These are phyloP conservation scores for Candida coleopterorum DNA, from an alignment of 805 yeast genomes.

Conservation along the genomic window DNA sequence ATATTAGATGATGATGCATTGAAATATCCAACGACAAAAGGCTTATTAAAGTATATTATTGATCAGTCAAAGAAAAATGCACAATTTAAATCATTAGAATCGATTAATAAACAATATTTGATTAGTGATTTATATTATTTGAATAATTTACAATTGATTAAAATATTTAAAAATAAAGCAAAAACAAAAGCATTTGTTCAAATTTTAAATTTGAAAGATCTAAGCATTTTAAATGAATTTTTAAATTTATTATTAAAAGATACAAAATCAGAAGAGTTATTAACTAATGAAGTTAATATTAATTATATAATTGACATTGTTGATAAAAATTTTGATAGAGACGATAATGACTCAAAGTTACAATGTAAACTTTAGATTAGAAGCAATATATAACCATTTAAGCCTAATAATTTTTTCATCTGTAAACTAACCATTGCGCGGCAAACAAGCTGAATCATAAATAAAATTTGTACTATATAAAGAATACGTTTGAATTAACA, in stretches of 20 bases:
- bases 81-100: constrained; percentile 28
- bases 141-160: constrained; percentile 28
- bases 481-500: too few relatives aligned
- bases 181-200: constrained; percentile 37
- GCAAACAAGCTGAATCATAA: too few relatives aligned
- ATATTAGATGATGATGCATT: constrained; percentile 18
- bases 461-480: too few relatives aligned
- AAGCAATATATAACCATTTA: too few relatives aligned
- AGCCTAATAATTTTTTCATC: too few relatives aligned
- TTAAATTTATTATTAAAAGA: constrained; percentile 15
- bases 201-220: constrained; percentile 24
- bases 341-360: constrained; percentile 3
- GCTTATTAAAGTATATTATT: constrained; percentile 24
- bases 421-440: too few relatives aligned
- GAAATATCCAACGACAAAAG: constrained; percentile 27
- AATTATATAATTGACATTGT: constrained; percentile 32
- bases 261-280: constrained; percentile 8
- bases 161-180: constrained; percentile 37
- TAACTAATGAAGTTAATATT: constrained; percentile 17
- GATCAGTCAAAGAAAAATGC: constrained; percentile 13
- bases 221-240: constrained; percentile 20
- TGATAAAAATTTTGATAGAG: constrained; percentile 24
- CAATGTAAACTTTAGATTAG: constrained; percentile 13
- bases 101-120: constrained; percentile 39
- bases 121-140: constrained; percentile 35